A percentile compares a stretch with the other conserved stretches of the same genome.
These are phyloP conservation scores for Mucor velutinosus DNA, from an alignment of 371 early-diverging fungal species.

Conservation along the genomic window DNA sequence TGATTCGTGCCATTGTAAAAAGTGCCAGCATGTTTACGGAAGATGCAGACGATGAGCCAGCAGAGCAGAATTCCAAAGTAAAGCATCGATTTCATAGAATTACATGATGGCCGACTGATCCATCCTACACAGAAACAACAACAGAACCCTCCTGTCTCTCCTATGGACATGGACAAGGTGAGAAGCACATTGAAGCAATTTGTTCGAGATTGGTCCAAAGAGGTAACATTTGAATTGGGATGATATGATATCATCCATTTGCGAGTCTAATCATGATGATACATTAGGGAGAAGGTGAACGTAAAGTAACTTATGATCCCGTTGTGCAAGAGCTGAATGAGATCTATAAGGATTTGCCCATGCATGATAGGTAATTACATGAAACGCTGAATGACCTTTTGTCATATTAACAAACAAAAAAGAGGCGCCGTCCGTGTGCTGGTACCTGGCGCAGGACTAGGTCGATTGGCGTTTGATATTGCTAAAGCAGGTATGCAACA, in stretches of 20 bases:
- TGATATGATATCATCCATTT: neutral
- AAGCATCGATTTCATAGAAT: neutral
- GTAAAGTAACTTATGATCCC: conserved; percentile 80
- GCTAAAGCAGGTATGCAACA: conserved; percentile 55
- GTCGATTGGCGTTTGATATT: conserved; percentile 87
- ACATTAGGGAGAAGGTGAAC: conserved; percentile 71
- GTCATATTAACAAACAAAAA: neutral
- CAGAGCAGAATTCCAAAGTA: conserved; percentile 1
- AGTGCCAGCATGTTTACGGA: conserved; percentile 35
- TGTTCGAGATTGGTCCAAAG: conserved; percentile 89
- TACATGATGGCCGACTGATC: neutral
- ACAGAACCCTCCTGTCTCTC: conserved; percentile 51
- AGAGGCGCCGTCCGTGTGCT: conserved; percentile 68
- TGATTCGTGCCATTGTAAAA: conserved; percentile 51
- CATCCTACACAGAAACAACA: neutral
- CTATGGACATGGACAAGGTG: conserved; percentile 86
- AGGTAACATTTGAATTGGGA: conserved; percentile 6
- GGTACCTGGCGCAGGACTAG: conserved; percentile 92
- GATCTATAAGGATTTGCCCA: conserved; percentile 47
- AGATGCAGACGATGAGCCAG: neutral
- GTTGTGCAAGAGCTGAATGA: conserved; percentile 72
- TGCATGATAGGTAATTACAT: conserved; percentile 44
- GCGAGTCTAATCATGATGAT: neutral
- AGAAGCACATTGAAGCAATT: conserved; percentile 87
- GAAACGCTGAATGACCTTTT: neutral